Conservation (phyloP, 768 basidiomycete genomes). For the Amanita fuliginea region DNA sequence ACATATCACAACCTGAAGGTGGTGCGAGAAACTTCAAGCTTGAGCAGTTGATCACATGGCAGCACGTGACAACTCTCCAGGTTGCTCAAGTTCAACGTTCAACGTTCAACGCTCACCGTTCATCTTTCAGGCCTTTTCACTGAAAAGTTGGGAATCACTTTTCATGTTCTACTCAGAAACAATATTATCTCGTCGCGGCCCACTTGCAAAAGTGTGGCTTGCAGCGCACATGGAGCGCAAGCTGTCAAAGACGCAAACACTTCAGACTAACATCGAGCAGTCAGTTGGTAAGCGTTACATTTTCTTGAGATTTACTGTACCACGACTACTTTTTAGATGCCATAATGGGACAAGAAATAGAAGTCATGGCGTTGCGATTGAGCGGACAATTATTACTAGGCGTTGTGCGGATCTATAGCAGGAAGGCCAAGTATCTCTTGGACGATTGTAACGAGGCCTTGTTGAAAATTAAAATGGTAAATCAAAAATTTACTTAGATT, state of each 20-base stretch:
- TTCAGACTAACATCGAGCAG: slow-evolving; percentile 92
- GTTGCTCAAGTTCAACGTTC: no score
- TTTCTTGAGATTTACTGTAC: not conserved
- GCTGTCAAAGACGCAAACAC: slow-evolving; percentile 89
- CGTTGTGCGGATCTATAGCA: slow-evolving; percentile 93
- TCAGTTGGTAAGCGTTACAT: slow-evolving; percentile 59
- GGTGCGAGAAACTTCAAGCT: no score
- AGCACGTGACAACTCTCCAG: no score
- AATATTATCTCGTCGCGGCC: slow-evolving; percentile 87
- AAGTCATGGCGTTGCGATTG: slow-evolving; percentile 89
- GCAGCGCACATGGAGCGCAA: slow-evolving; percentile 98
- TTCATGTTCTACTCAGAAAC: slow-evolving; percentile 75
- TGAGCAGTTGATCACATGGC: no score
- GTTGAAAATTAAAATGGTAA: slow-evolving; percentile 89
- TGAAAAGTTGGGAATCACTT: no score
- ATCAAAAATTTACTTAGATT: not conserved
- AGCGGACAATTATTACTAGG: slow-evolving; percentile 94
- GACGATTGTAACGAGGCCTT: slow-evolving; percentile 98
- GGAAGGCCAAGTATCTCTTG: slow-evolving; percentile 94
- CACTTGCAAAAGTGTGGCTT: slow-evolving; percentile 96
- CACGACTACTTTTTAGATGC: slow-evolving; percentile 39
- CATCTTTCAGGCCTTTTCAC: no score
- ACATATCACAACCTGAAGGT: not conserved
- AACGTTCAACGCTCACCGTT: no score
- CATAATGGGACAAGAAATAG: slow-evolving; percentile 89